Base-by-base conservation (phyloP, 2,329 filamentous ascomycete species). In the Teratosphaeria viscida region DNA sequence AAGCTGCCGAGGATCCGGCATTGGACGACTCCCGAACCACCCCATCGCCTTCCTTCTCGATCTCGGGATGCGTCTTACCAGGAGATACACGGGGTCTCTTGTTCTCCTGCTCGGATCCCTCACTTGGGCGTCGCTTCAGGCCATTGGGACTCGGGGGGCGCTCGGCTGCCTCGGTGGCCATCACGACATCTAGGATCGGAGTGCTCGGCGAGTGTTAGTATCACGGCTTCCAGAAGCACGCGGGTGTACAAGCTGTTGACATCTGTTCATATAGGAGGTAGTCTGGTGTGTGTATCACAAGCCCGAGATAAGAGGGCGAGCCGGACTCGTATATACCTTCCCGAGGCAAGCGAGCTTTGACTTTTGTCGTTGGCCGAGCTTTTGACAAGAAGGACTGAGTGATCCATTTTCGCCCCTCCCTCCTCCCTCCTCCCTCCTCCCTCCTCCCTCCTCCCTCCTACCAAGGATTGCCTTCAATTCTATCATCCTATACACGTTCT, bases 61-160 rank as follows among this genome's bases (percentile, higher is more conserved):
- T 35, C 37, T 49, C 56, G 59, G 66, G 66, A 66, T 64, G 62
- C 59, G 52, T 64, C 66, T 70, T 70, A 68, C 68, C 67, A 63
- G 67, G 63, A 63, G 67, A 67, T 61, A 61, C 65, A 47, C 69
- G 67, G 61, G 61, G 64, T 52, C 65, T 62, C 63, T 71, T 71
- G 60, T 57, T 68, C 43, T 63, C 61, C 52, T 67, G 64, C 57
- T 67, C 65, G 53, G 57, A 55, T 7, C 26, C 62, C 23, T 66
- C 63, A 34, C 66, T 67, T 29, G 63, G 64, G 23, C 65, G 62
- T 52, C 69, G 64, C 65, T 70, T 71, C 61, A 67, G 57, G 52
- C 63, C 64, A 62, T 65, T 65, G 32, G 55, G 55, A 43, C 37
- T 56, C 12, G 54, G 23, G 11, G 60, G 55, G n/a, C 43, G 54